phyloP scores from a whole-genome alignment of 805 yeast species.

The Brettanomyces nanus region DNA sequence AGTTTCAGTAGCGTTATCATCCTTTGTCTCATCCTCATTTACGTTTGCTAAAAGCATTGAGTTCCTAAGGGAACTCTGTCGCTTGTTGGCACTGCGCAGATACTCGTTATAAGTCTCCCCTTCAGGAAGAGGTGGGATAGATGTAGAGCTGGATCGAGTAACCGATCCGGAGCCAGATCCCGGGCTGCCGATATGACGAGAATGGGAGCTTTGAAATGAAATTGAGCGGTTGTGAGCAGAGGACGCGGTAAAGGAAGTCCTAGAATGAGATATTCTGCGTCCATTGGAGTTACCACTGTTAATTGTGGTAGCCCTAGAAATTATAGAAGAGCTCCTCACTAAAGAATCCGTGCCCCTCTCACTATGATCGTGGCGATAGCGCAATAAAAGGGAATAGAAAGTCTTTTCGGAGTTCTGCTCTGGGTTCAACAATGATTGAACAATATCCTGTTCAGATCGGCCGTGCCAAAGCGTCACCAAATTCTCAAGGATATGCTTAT shows the following conservation, averaged over 20 bases:
- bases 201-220: conserved; percentile 30
- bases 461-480: conserved; percentile 53
- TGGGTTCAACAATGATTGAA: conserved; percentile 20
- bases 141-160: conserved; percentile 3
- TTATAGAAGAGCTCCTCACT: conserved; percentile 25
- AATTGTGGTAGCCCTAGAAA: conserved; percentile 20
- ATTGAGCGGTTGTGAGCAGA: conserved; percentile 40
- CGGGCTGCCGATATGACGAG: background rate
- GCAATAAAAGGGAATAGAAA: conserved; percentile 27
- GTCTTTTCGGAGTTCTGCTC: conserved; percentile 30
- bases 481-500: conserved; percentile 44
- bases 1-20: conserved; percentile 1
- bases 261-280: conserved; percentile 25
- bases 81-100: conserved; percentile 8
- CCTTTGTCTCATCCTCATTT: conserved; percentile 1
- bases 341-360: conserved; percentile 13
- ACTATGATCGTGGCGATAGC: conserved; percentile 29
- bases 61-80: conserved; percentile 5
- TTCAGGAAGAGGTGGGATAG: conserved; percentile 10
- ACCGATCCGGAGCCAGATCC: background rate
- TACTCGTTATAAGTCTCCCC: conserved; percentile 15
- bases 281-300: conserved; percentile 20
- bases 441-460: conserved; percentile 31
- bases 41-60: conserved; percentile 5
- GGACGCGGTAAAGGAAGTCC: conserved; percentile 32